phyloP scores from a whole-genome alignment of 1,284 basidiomycete species.

The Neotropicomus parvogracilis region DNA sequence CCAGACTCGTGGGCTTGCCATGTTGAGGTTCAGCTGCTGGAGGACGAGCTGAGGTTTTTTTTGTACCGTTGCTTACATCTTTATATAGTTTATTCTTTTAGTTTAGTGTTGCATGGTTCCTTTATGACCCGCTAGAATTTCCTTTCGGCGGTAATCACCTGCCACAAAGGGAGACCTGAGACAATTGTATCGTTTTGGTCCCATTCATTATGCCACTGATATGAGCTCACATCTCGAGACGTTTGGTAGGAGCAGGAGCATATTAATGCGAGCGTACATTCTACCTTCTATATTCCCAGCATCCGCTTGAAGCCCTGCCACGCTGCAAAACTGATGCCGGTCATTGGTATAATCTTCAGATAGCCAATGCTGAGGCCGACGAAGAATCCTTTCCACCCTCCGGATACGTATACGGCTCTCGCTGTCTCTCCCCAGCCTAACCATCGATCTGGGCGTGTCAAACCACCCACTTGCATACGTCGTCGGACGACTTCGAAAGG shows the following conservation, averaged over 20 bases:
- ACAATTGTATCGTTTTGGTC: neutral
- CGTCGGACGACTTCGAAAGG: slow-evolving; percentile 94
- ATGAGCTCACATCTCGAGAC: neutral
- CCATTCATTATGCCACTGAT: neutral
- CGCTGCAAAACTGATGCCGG: slow-evolving; percentile 73
- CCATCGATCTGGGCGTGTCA: slow-evolving; percentile 74
- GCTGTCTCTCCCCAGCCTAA: slow-evolving; percentile 79
- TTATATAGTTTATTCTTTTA: neutral
- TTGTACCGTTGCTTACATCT: neutral
- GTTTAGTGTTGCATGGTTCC: neutral
- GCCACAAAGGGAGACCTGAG: neutral
- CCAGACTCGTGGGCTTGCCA: slow-evolving; percentile 16
- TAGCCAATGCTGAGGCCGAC: slow-evolving; percentile 93
- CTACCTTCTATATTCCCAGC: slow-evolving; percentile 43
- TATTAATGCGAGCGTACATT: slow-evolving; percentile 3
- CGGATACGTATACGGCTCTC: slow-evolving; percentile 59
- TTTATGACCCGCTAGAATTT: neutral
- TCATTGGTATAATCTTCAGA: slow-evolving; percentile 97
- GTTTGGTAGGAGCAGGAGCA: neutral
- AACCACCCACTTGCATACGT: slow-evolving; percentile 94
- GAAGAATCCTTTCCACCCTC: slow-evolving; percentile 88
- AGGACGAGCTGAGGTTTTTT: neutral
- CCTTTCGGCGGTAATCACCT: neutral
- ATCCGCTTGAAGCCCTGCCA: slow-evolving; percentile 73
- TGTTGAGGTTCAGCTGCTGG: neutral